Percentiles rank a stretch among this genome's conserved stretches.
These are phyloP conservation scores for Talaromyces piceae DNA, from an alignment of 2,329 filamentous ascomycete genomes.

Conservation along the genomic window DNA sequence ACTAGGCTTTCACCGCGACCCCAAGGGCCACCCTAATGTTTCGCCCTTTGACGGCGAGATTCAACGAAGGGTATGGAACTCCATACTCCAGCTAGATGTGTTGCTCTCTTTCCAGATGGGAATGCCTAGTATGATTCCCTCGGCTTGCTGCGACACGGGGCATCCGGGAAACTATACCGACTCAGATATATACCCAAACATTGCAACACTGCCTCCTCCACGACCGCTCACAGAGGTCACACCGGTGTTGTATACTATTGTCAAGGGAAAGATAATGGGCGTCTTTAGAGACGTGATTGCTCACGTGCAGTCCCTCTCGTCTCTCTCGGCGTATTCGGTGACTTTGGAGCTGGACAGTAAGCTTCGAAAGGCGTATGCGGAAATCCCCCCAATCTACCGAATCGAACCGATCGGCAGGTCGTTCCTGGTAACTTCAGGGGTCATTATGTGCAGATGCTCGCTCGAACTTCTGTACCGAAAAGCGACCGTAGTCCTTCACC, in stretches of 20 bases:
- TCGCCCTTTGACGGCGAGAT: constrained; percentile 48
- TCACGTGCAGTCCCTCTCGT: constrained; percentile 11
- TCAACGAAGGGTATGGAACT: constrained; percentile 27
- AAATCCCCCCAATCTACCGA: constrained; percentile 18
- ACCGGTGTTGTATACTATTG: constrained; percentile 27
- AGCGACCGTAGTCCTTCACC: constrained; percentile 43
- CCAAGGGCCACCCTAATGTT: constrained; percentile 42
- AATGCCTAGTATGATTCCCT: constrained; percentile 51
- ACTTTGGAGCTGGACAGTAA: constrained; percentile 19
- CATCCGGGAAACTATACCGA: constrained; percentile 51
- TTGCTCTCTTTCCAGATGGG: constrained; percentile 55
- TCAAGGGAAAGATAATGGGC: constrained; percentile 23
- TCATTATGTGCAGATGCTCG: constrained; percentile 46
- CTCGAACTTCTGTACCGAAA: constrained; percentile 45
- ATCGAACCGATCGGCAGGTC: constrained; percentile 23
- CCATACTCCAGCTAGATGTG: constrained; percentile 46
- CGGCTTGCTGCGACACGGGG: constrained; percentile 50
- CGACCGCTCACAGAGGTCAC: constrained; percentile 47
- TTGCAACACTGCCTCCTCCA: constrained; percentile 41
- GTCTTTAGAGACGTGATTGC: constrained; percentile 24
- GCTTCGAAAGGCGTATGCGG: constrained; percentile 15
- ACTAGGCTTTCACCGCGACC: constrained; percentile 51
- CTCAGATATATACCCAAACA: constrained; percentile 47
- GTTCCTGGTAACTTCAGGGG: constrained; percentile 39
- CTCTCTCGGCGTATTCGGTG: constrained; percentile 11